A percentile compares a stretch with the other conserved stretches of the same genome.
These are phyloP conservation scores for Populus hybrid DNA, from an alignment of 441 rosid species.

Conservation along the genomic window DNA sequence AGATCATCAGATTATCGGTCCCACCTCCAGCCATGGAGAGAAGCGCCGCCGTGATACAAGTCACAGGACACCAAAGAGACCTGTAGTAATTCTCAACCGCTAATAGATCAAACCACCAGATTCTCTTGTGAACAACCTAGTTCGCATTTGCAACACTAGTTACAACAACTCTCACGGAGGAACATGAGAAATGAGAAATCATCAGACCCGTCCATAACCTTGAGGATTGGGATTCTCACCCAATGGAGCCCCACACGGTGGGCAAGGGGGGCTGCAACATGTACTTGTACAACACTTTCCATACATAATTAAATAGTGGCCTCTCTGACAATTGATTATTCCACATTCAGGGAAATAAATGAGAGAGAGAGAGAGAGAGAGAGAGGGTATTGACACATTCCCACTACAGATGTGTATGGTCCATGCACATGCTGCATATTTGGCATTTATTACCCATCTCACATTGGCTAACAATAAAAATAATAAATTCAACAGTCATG, in stretches of 20 bases:
- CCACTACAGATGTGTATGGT: slow-evolving; percentile 26
- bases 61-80: background rate
- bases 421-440: slow-evolving; percentile 38
- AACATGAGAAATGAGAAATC: background rate
- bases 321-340: slow-evolving; percentile 29
- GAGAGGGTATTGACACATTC: slow-evolving; percentile 3
- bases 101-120: too few species aligned
- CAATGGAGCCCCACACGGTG: slow-evolving; percentile 15
- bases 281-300: slow-evolving; percentile 43
- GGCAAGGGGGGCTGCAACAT: background rate
- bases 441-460: slow-evolving; percentile 57
- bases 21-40: slow-evolving; percentile 19
- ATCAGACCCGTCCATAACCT: slow-evolving; percentile 19
- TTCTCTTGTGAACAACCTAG: background rate
- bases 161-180: background rate
- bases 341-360: slow-evolving; percentile 17
- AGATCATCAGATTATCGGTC: slow-evolving; percentile 35
- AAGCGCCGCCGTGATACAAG: background rate
- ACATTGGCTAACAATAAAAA: slow-evolving; percentile 41
- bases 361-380: too few species aligned
- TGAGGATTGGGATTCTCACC: slow-evolving; percentile 13
- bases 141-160: too few species aligned
- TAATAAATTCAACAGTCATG: slow-evolving; percentile 53
- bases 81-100: background rate
- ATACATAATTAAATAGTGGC: slow-evolving; percentile 29